Evolutionary conservation across 2,329 filamentous ascomycete genomes (phyloP).

Genomic region (Hypoxylon sp.): DNA sequence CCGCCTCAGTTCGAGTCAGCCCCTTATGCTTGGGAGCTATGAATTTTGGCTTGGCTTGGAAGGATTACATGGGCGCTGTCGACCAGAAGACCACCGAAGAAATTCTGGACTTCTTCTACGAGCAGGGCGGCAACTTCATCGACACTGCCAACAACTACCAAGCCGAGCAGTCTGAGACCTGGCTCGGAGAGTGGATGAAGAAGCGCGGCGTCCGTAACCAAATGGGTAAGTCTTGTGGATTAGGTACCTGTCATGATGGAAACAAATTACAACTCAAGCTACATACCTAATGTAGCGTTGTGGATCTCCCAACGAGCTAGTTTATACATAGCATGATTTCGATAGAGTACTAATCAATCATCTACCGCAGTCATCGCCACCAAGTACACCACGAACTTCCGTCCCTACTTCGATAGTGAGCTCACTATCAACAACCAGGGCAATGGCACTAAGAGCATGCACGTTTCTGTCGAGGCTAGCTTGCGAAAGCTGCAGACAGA

Average conservation of each 20-base stretch:
- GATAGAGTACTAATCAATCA: conserved; percentile 22
- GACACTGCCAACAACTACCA: conserved; percentile 81
- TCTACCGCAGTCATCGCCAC: conserved; percentile 71
- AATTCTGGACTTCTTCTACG: conserved; percentile 76
- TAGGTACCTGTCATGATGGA: too few species aligned
- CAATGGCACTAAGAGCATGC: conserved; percentile 74
- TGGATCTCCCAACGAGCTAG: not conserved
- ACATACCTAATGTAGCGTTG: not conserved
- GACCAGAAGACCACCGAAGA: conserved; percentile 72
- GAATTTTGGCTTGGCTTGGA: conserved; percentile 71
- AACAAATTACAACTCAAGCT: not conserved
- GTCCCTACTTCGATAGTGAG: conserved; percentile 57
- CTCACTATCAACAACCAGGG: conserved; percentile 69
- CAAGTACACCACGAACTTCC: conserved; percentile 75
- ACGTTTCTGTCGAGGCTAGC: conserved; percentile 68
- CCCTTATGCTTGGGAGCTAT: conserved; percentile 74
- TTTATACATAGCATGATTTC: not conserved
- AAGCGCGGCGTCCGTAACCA: conserved; percentile 74
- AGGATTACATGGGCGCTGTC: conserved; percentile 73
- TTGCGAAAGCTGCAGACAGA: conserved; percentile 74
- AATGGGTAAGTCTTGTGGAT: conserved; percentile 63
- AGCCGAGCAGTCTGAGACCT: conserved; percentile 71
- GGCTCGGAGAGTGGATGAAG: conserved; percentile 80
- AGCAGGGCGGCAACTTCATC: conserved; percentile 78
- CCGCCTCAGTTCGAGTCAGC: conserved; percentile 76